Conservation (phyloP, 108 stramenopile genomes). For the Nannochloropsis oceanica region DNA sequence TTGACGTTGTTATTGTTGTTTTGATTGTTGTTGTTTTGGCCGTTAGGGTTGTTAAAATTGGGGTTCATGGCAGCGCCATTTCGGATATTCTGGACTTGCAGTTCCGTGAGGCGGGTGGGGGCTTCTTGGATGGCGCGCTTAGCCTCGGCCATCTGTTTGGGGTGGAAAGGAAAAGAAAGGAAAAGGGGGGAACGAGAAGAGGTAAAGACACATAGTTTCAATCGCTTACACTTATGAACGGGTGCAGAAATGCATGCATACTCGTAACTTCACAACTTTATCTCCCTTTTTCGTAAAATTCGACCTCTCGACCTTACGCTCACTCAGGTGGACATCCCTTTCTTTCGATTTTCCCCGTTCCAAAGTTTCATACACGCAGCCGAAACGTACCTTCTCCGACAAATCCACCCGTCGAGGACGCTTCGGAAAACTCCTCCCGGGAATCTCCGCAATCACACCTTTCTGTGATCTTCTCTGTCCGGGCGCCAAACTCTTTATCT, state of each 20-base stretch:
- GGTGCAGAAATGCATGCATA: too few species aligned
- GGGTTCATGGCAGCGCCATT: background rate
- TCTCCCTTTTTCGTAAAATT: too few species aligned
- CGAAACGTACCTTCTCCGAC: background rate
- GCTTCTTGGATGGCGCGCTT: background rate
- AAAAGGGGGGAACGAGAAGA: too few species aligned
- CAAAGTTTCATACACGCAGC: background rate
- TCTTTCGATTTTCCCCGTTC: background rate
- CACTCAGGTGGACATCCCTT: background rate
- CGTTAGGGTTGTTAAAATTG: background rate
- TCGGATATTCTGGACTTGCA: background rate
- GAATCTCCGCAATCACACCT: background rate
- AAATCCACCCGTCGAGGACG: background rate
- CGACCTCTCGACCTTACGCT: background rate
- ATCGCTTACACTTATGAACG: too few species aligned
- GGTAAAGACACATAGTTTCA: too few species aligned
- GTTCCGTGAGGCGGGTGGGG: background rate
- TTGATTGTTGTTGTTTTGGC: background rate
- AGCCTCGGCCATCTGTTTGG: background rate
- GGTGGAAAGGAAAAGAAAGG: background rate
- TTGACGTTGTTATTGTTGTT: background rate
- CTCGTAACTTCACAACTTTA: too few species aligned
- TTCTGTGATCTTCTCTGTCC: background rate
- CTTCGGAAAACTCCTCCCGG: background rate
- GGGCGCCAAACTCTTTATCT: background rate